These are phyloP conservation scores for Microbotryomycetes sp. DNA, from an alignment of 1,284 basidiomycete species.

Conservation along the genomic window DNA sequence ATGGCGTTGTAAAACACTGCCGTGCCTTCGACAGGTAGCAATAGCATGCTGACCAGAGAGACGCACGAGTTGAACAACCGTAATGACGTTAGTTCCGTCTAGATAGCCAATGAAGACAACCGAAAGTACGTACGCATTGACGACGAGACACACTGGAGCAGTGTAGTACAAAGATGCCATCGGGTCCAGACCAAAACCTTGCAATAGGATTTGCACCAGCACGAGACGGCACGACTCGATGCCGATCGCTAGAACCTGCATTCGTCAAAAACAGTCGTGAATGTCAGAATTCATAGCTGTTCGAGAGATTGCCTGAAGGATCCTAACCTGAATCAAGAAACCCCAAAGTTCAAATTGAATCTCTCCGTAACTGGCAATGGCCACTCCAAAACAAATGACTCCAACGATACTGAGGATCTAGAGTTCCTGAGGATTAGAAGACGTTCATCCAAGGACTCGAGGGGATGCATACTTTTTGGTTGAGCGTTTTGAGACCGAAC, in stretches of 20 bases:
- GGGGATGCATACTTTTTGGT: constrained; percentile 62
- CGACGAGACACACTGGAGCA: constrained; percentile 65
- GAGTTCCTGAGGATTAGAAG: constrained; percentile 15
- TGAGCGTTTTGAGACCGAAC: constrained; percentile 83
- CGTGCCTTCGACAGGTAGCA: constrained; percentile 31
- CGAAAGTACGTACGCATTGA: constrained; percentile 73
- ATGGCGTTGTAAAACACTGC: constrained; percentile 25
- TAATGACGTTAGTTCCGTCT: too few relatives aligned
- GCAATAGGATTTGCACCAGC: constrained; percentile 91
- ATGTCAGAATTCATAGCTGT: constrained; percentile 32
- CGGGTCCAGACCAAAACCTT: constrained; percentile 95
- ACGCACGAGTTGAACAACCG: constrained; percentile 41
- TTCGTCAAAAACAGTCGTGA: background rate
- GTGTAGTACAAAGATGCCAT: constrained; percentile 87
- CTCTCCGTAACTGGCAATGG: constrained; percentile 60
- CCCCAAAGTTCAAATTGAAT: constrained; percentile 76
- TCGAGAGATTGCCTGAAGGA: background rate
- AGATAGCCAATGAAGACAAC: too few relatives aligned
- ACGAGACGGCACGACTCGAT: constrained; percentile 87
- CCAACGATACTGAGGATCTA: constrained; percentile 21
- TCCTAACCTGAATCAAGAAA: constrained; percentile 55
- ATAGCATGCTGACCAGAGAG: constrained; percentile 7
- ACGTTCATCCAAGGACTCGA: too few relatives aligned
- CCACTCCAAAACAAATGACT: constrained; percentile 28
- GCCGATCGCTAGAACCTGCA: constrained; percentile 42